A percentile compares a stretch with the other conserved stretches of the same genome.
Evolutionary conservation across 2,329 filamentous ascomycete genomes (phyloP).

Genomic region (Hymenoscyphus repandus): DNA sequence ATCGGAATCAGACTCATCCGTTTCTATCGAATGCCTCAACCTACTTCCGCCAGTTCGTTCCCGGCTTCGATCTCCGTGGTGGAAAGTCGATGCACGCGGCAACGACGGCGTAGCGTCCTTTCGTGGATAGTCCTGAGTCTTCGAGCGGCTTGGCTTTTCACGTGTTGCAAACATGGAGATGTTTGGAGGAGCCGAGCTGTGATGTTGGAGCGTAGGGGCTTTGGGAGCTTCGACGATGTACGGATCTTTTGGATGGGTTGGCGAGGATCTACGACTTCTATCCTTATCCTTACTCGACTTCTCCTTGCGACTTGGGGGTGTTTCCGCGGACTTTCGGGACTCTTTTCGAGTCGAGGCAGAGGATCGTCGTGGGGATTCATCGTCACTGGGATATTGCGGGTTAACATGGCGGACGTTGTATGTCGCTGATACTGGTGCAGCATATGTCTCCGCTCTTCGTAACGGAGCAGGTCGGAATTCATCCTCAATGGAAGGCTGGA

Average conservation of each 20-base stretch:
- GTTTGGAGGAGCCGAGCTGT: slow-evolving; percentile 26
- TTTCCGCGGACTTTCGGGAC: slow-evolving; percentile 25
- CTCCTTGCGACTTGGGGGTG: slow-evolving; percentile 19
- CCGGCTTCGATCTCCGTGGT: slow-evolving; percentile 16
- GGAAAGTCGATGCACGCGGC: slow-evolving; percentile 26
- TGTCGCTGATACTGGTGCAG: slow-evolving; percentile 12
- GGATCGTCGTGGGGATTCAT: slow-evolving; percentile 28
- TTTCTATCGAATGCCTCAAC: slow-evolving; percentile 18
- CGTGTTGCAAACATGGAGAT: slow-evolving; percentile 10
- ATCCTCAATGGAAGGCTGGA: slow-evolving; percentile 9
- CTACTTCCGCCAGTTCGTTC: slow-evolving; percentile 18
- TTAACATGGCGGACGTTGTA: slow-evolving; percentile 24
- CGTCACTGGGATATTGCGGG: slow-evolving; percentile 24
- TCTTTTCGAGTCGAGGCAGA: slow-evolving; percentile 20
- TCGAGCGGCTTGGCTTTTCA: slow-evolving; percentile 27
- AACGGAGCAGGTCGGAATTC: slow-evolving; percentile 11
- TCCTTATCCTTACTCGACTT: slow-evolving; percentile 9
- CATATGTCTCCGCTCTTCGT: slow-evolving; percentile 29
- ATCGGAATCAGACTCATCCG: slow-evolving; percentile 17
- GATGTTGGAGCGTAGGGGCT: slow-evolving; percentile 24
- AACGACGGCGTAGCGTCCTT: slow-evolving; percentile 24
- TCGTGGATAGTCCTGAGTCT: slow-evolving; percentile 26
- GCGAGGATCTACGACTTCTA: slow-evolving; percentile 7
- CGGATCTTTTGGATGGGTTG: slow-evolving; percentile 12
- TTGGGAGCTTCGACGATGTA: slow-evolving; percentile 27